Percentiles rank a stretch among this genome's conserved stretches.
Evolutionary conservation across 2,329 filamentous ascomycete species (phyloP).

Genomic region (Phialocephala sp.): DNA sequence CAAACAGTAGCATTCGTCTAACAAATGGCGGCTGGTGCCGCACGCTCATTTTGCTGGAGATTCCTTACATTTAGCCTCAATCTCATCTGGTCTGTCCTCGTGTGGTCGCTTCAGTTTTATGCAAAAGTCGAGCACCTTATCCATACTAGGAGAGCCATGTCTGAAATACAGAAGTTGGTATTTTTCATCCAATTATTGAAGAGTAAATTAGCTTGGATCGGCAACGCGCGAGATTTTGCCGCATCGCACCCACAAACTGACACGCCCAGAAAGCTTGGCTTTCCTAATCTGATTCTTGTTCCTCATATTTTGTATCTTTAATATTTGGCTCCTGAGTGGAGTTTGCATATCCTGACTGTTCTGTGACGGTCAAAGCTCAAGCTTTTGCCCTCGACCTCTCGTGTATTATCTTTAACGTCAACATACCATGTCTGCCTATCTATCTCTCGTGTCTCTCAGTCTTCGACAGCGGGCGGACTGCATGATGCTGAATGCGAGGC

Average conservation of each 20-base stretch:
- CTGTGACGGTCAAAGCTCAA: background rate
- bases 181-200: constrained; percentile 18
- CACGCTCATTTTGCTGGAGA: constrained; percentile 12
- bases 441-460: background rate
- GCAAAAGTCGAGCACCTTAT: constrained; percentile 22
- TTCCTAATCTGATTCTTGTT: constrained; percentile 6
- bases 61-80: constrained; percentile 24
- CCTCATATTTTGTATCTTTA: background rate
- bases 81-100: constrained; percentile 13
- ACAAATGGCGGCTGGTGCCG: constrained; percentile 17
- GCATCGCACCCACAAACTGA: constrained; percentile 13
- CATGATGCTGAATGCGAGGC: background rate
- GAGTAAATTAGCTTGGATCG: constrained; percentile 3
- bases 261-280: constrained; percentile 19
- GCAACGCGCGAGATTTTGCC: constrained; percentile 18
- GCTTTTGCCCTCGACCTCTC: background rate
- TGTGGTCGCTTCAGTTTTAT: constrained; percentile 16
- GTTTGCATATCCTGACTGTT: background rate
- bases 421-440: background rate
- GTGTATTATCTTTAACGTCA: background rate
- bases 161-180: background rate
- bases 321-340: background rate
- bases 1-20: background rate
- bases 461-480: background rate
- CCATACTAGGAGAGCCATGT: constrained; percentile 15